Evolutionary conservation across 768 basidiomycete genomes (phyloP), one percentile per base, ranked within the genome.

Genomic region (Tricholoma matsutake): DNA sequence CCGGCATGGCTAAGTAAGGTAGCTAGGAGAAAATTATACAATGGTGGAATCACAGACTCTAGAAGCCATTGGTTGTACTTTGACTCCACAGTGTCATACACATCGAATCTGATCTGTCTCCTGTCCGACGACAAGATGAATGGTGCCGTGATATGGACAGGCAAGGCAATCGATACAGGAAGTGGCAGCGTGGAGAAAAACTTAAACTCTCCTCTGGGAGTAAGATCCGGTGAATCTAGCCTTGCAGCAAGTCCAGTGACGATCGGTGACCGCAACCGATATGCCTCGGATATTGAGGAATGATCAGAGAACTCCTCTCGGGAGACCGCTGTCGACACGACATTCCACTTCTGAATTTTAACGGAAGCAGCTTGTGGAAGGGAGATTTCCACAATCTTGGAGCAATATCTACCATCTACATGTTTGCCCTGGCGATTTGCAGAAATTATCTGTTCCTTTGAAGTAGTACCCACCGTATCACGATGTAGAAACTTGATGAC

Each of bases 121-220:
- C 82, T 67, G 63, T 84, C 82, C 2, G 79, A 74, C 0, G 82
- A 75, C 4, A 83, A 67, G 43, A 79, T 73, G 61, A 82, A 83
- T 0, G 80, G 76, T 0, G 78, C 81, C 55, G 75, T 76, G 8
- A 83, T 66, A 61, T 84, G 82, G 1, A 79, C 72, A 0, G 82
- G 81, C 0, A 84, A 69, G 3, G 73, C 65, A 3, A 73, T 79
- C 3, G 65, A 22, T 4, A 77, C 71, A 3, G 76, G 76, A 1
- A 83, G 71, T 0, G 81, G 82, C 6, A 84, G 69, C 0, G 72
- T 76, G 7, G 80, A 78, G 58, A 82, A 83, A 18, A 84, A 71
- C n/a, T 72, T 67, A n/a, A n/a, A n/a, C n/a, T n/a, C n/a, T 8
- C 20, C 18, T 3, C 54, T 63, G 64, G 29, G 58, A 51, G 2